A percentile compares a stretch with the other conserved stretches of the same genome.
Evolutionary conservation across 1,284 basidiomycete species (phyloP).

Genomic region (Coriolopsis trogii): DNA sequence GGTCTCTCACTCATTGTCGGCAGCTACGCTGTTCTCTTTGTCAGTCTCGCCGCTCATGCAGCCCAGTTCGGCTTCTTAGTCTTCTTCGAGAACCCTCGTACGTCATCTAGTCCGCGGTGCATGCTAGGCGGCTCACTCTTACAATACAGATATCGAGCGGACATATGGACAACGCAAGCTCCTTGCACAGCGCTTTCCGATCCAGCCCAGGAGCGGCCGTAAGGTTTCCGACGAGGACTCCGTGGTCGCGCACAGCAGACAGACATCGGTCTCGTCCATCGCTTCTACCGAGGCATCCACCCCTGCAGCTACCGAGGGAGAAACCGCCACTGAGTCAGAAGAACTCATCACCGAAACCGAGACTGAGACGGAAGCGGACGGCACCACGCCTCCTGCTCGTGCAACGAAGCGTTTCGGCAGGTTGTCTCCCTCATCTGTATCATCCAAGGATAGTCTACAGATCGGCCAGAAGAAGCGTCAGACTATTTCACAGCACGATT

Average conservation of each 20-base stretch:
- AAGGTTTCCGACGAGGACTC: slow-evolving; percentile 17
- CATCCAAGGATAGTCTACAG: slow-evolving; percentile 7
- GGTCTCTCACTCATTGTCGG: slow-evolving; percentile 90
- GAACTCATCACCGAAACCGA: slow-evolving; percentile 74
- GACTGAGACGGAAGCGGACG: slow-evolving; percentile 44
- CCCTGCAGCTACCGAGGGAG: slow-evolving; percentile 73
- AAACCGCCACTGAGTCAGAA: slow-evolving; percentile 64
- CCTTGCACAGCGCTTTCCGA: slow-evolving; percentile 80
- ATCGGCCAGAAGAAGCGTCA: slow-evolving; percentile 22
- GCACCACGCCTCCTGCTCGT: not conserved
- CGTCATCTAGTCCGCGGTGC: slow-evolving; percentile 33
- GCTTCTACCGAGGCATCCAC: slow-evolving; percentile 44
- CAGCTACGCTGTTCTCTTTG: slow-evolving; percentile 91
- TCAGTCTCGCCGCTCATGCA: slow-evolving; percentile 90
- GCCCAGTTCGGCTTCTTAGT: slow-evolving; percentile 95
- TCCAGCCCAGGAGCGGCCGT: slow-evolving; percentile 35
- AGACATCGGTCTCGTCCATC: slow-evolving; percentile 29
- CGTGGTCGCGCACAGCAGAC: slow-evolving; percentile 23
- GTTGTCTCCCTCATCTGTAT: slow-evolving; percentile 12
- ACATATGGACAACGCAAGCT: slow-evolving; percentile 89
- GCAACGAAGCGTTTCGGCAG: slow-evolving; percentile 18
- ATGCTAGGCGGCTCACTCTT: not conserved
- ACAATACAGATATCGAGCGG: slow-evolving; percentile 81
- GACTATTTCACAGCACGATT: slow-evolving; percentile 76
- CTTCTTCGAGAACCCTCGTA: slow-evolving; percentile 98